Evolutionary conservation across 2,329 filamentous ascomycete species (phyloP).

Genomic region (Talaromyces sp.): DNA sequence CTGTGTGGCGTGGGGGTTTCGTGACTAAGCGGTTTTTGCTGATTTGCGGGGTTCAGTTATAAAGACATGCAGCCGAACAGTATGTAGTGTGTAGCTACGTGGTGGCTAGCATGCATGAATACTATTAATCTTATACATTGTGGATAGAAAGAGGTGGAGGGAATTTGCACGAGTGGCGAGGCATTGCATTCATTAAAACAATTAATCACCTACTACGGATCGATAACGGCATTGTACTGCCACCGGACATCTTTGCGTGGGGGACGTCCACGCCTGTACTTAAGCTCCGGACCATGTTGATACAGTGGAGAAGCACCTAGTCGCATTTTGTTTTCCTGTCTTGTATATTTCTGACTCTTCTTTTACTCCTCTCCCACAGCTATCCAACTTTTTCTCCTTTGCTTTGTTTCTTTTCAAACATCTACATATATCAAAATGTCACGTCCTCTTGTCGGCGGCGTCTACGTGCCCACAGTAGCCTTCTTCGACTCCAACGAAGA

Average conservation of each 20-base stretch:
- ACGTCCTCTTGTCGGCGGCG: conserved; percentile 45
- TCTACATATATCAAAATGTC: conserved; percentile 6
- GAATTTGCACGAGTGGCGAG: not conserved
- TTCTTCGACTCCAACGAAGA: conserved; percentile 66
- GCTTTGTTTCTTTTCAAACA: not conserved
- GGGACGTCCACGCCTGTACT: not conserved
- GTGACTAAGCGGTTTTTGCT: conserved; percentile 1
- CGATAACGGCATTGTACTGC: not conserved
- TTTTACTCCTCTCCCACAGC: not conserved
- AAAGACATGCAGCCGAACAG: not conserved
- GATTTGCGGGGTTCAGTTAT: not conserved
- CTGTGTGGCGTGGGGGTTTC: not conserved
- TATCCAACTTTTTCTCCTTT: not conserved
- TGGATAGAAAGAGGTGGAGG: not conserved
- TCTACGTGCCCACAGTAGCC: conserved; percentile 71
- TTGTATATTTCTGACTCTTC: not conserved
- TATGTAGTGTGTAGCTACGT: not conserved
- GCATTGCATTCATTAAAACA: not conserved
- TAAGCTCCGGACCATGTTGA: not conserved
- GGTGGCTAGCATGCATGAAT: not conserved
- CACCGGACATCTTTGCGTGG: not conserved
- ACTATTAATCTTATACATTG: not conserved
- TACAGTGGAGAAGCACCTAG: not conserved
- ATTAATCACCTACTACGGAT: not conserved
- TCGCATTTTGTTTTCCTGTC: not conserved